Base-by-base conservation (phyloP, 257 asterid species). In the Solanum sitiens region DNA sequence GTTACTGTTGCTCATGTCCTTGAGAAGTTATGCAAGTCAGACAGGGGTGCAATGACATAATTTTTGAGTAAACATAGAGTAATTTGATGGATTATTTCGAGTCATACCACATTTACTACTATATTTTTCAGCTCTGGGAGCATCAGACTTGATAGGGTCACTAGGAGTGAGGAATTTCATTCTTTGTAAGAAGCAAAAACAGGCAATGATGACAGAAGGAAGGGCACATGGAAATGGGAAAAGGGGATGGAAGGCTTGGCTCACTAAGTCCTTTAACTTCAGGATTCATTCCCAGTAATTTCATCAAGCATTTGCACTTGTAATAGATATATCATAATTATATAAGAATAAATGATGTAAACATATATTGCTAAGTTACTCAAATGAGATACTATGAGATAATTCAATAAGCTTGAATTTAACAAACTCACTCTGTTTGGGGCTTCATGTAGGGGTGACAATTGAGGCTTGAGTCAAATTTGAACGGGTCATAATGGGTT, bases 141-240 rank as follows among this genome's bases (percentile, higher is more conserved):
- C 94, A 33, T 87, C 82, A 16, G 95, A 91, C 83, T 80, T 68
- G 8, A 93, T 94, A 37, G 95, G 95, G 74, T 89, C 88, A 11
- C 21, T 83, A 42, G 94, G 92, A 68, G 90, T 37, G 85, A 93
- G 96, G 90, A 94, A 89, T 84, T 95, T 94, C 86, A 88, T 92
- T 14, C 93, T 94, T 0, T 90, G 94, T 91, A 92, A 93, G 94
- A 92, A 87, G 82, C 90, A 88, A 70, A 86, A 61, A 20, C 79
- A 53, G 30, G 88, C 88, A 35, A 45, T 35, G 63, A 86, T 86
- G 92, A 86, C 86, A 5, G 92, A 93, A 83, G 86, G 88, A n/a
- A 88, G 90, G 73, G 14, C 89, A 27, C 63, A 90, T 37, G 50
- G 47, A 11, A 91, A 91, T 90, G 89, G 88, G 37, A 86, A 84